Evolutionary conservation across 208 protist species (phyloP).

Genomic region (Leishmania tarentolae): DNA sequence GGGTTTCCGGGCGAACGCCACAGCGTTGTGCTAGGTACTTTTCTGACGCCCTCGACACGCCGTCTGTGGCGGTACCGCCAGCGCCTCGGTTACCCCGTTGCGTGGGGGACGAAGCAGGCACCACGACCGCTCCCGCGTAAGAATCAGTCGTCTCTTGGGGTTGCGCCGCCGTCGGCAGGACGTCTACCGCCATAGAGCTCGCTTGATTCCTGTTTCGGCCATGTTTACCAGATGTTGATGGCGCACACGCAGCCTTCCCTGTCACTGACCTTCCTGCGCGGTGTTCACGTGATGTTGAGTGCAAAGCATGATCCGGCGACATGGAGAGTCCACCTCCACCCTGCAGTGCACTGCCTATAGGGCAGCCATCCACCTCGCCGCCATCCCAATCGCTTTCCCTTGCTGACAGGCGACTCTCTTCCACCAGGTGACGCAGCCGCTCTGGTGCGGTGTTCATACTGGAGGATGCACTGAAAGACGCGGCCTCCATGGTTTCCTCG

Average conservation of each 20-base stretch:
- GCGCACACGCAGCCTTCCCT: not conserved
- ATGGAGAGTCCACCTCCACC: too few species aligned
- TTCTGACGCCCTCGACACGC: too few species aligned
- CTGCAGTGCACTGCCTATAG: not conserved
- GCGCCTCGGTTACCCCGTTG: not conserved
- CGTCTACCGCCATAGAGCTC: not conserved
- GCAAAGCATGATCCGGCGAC: not conserved
- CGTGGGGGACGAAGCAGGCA: not conserved
- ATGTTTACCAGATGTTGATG: too few species aligned
- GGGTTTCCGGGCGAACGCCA: not conserved
- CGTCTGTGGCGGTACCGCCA: too few species aligned
- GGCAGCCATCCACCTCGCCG: conserved; percentile 15
- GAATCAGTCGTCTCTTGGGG: not conserved
- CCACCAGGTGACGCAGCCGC: conserved; percentile 14
- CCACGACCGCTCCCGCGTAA: not conserved
- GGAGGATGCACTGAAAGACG: not conserved
- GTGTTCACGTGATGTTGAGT: not conserved
- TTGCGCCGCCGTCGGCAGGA: not conserved
- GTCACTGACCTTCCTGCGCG: not conserved
- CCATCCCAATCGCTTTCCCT: not conserved
- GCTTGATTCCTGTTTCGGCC: not conserved
- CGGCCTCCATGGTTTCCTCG: not conserved
- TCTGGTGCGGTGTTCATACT: not conserved
- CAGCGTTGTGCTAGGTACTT: not conserved
- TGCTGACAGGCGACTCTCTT: conserved; percentile 7